Conservation (phyloP, 1,139 yeast species). For the Blastobotrys illinoisensis region DNA sequence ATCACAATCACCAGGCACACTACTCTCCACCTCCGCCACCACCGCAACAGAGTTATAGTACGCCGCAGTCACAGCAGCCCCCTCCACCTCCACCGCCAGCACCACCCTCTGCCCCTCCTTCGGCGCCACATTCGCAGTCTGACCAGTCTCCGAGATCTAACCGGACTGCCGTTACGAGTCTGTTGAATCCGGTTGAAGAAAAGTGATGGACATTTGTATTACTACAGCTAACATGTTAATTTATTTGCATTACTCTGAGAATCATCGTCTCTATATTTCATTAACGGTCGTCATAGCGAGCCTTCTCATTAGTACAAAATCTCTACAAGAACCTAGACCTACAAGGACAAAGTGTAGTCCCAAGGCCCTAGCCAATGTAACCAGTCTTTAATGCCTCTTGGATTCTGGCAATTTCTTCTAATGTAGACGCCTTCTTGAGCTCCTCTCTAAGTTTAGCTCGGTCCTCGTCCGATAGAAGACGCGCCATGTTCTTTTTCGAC, state of each 20-base stretch:
- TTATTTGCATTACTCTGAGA: not conserved
- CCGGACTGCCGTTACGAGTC: slow-evolving; percentile 9
- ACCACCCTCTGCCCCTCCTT: not conserved
- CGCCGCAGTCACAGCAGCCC: not conserved
- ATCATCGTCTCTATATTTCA: not conserved
- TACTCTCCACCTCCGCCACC: slow-evolving; percentile 4
- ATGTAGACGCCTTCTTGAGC: slow-evolving; percentile 55
- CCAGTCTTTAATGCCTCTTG: slow-evolving; percentile 49
- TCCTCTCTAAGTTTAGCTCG: slow-evolving; percentile 46
- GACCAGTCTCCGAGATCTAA: slow-evolving; percentile 2
- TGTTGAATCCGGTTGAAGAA: slow-evolving; percentile 9
- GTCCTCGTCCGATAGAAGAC: slow-evolving; percentile 51
- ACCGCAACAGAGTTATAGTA: not conserved
- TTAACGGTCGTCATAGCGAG: not conserved
- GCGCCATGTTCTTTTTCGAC: slow-evolving; percentile 30
- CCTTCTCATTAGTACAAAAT: not conserved
- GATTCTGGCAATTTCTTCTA: slow-evolving; percentile 69
- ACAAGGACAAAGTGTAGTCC: too few species aligned
- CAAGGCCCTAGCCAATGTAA: not conserved
- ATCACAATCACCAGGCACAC: not conserved
- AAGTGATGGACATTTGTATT: not conserved
- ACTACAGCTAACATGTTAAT: not conserved
- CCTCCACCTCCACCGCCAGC: not conserved
- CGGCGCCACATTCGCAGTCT: not conserved
- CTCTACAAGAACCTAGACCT: too few species aligned